phyloP scores from a whole-genome alignment of 768 basidiomycete species.

The Flagelloscypha sp. region DNA sequence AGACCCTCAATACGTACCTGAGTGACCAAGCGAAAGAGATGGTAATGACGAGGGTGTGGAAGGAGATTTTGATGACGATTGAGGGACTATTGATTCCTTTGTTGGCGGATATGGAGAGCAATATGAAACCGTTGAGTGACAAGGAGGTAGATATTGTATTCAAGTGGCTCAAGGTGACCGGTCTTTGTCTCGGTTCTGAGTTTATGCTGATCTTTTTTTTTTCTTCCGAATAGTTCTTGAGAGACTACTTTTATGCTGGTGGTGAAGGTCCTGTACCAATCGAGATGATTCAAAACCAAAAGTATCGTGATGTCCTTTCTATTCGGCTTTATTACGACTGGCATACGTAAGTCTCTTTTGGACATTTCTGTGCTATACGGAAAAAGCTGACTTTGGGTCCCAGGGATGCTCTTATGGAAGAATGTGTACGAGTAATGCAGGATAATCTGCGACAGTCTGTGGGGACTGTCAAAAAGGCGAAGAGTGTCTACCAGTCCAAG shows the following conservation, averaged over 20 bases:
- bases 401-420: slow-evolving; percentile 84
- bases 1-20: slow-evolving; percentile 83
- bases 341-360: slow-evolving; percentile 57
- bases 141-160: slow-evolving; percentile 99
- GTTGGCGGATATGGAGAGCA: slow-evolving; percentile 76
- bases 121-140: slow-evolving; percentile 87
- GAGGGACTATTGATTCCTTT: slow-evolving; percentile 89
- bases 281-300: slow-evolving; percentile 84
- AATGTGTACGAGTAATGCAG: slow-evolving; percentile 94
- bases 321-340: slow-evolving; percentile 95
- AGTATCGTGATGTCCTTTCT: slow-evolving; percentile 85
- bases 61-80: slow-evolving; percentile 81
- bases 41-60: slow-evolving; percentile 94
- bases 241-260: slow-evolving; percentile 91
- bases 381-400: slow-evolving; percentile 8
- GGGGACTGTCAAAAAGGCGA: slow-evolving; percentile 78
- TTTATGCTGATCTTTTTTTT: slow-evolving; percentile 5
- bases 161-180: slow-evolving; percentile 93
- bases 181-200: neutral
- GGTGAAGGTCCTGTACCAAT: slow-evolving; percentile 88
- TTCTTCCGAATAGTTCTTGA: slow-evolving; percentile 69
- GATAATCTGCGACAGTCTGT: slow-evolving; percentile 68
- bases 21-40: slow-evolving; percentile 79
- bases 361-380: slow-evolving; percentile 3
- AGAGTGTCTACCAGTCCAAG: slow-evolving; percentile 86